A percentile compares a stretch with the other conserved stretches of the same genome.
Conservation (phyloP, 2,329 filamentous ascomycete genomes). For the Hymenoscyphus salicellus region DNA sequence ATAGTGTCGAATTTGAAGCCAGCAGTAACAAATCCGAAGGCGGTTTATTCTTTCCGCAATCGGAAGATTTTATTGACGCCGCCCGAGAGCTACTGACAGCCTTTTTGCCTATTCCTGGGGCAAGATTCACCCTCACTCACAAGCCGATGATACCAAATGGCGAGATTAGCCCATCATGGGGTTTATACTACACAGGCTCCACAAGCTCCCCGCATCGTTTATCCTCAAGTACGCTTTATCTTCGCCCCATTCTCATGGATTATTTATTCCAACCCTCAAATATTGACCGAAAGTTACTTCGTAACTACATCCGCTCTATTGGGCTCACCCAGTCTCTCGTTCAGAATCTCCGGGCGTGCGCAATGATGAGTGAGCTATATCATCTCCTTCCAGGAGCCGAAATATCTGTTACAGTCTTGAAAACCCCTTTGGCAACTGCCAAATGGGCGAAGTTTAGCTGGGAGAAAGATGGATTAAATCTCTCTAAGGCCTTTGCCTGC, state of each 20-base stretch:
- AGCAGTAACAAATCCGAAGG: too few relatives aligned
- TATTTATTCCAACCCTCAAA: neutral
- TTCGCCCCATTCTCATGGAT: neutral
- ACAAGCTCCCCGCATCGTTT: neutral
- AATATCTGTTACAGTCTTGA: conserved; percentile 11
- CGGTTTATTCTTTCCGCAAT: neutral
- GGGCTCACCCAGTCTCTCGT: neutral
- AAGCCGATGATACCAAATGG: too few relatives aligned
- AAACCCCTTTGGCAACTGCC: neutral
- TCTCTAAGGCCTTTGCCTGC: conserved; percentile 5
- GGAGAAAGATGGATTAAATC: neutral
- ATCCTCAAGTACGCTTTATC: neutral
- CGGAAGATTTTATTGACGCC: neutral
- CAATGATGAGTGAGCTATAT: conserved; percentile 13
- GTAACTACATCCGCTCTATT: neutral
- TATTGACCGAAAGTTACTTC: neutral
- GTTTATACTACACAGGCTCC: neutral
- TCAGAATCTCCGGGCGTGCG: conserved; percentile 10
- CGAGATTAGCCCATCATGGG: too few relatives aligned
- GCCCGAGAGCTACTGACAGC: neutral
- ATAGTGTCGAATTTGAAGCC: too few relatives aligned
- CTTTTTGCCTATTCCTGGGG: neutral
- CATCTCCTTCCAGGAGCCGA: conserved; percentile 12
- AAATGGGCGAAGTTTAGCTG: conserved; percentile 11
- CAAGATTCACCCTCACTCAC: too few relatives aligned